Percentiles rank a stretch among this genome's conserved stretches.
phyloP scores from a whole-genome alignment of 805 yeast genomes.

The Barnettozyma californica region DNA sequence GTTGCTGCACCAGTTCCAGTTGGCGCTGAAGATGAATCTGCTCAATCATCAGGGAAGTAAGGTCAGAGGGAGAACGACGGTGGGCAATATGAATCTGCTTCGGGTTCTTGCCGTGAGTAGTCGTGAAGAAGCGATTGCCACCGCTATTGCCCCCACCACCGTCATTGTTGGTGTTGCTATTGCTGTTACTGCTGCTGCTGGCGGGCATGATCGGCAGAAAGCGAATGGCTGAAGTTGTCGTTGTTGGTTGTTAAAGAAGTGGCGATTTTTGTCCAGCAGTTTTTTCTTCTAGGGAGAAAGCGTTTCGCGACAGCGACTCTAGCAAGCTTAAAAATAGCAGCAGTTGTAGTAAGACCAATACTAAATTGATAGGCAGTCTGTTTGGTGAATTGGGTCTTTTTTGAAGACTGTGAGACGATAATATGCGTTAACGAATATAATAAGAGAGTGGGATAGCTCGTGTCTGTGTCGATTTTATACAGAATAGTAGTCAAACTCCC shows the following conservation, averaged over 20 bases:
- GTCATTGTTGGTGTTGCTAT: constrained; percentile 11
- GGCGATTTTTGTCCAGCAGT: not conserved
- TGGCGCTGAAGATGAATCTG: constrained; percentile 86
- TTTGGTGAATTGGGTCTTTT: no score
- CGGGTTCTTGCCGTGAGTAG: constrained; percentile 40
- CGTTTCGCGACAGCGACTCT: not conserved
- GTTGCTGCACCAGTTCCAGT: constrained; percentile 85
- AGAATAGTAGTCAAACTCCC: no score
- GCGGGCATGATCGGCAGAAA: not conserved
- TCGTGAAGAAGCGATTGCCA: constrained; percentile 22
- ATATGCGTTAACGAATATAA: no score
- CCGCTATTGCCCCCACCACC: not conserved
- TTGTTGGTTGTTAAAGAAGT: not conserved
- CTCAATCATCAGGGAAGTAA: constrained; percentile 89
- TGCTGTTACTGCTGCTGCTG: constrained; percentile 2
- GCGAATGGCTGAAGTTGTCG: not conserved
- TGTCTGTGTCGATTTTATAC: no score
- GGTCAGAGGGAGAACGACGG: constrained; percentile 90
- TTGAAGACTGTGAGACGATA: no score
- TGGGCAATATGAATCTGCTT: constrained; percentile 89
- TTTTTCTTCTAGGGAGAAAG: not conserved
- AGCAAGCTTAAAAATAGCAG: not conserved
- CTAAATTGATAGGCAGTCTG: no score
- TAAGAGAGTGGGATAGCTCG: no score
- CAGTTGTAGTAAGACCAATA: no score